Evolutionary conservation across 768 basidiomycete genomes (phyloP), one percentile per base, ranked within the genome.

Genomic region (Pisolithus microcarpus): DNA sequence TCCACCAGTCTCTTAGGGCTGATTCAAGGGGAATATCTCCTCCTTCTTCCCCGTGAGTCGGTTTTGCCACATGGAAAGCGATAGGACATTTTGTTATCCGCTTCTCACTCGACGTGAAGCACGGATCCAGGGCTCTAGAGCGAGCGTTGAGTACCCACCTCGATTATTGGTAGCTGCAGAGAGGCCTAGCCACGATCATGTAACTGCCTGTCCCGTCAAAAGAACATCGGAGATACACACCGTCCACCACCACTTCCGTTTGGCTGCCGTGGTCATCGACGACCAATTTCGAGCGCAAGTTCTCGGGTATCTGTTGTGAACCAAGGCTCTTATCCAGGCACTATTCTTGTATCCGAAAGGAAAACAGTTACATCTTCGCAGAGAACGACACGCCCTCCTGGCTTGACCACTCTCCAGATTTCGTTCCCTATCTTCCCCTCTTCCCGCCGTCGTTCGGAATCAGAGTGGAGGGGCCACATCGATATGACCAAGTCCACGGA

Each of bases 401-500:
- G 74, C 59, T 76, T 81, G 43, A 84, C 65, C 3, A 81, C 67
- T 10, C 81, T 67, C 45, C 71, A 60, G 0, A 70, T 65, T 52
- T 84, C 81, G 38, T 71, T 70, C 44, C 80, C 59, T 6, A 76
- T 56, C n/a, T 47, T 60, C 4, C 56, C 60, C 55, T 78, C 81
- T 2, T 71, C 74, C 13, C 1, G 21, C 15, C 5, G 43, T 11
- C 65, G 59, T 0, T 48, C 49, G 0, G 78, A 74, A 6, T 81
- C 56, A 2, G 79, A 60, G 56, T 81, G 79, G 58, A 81, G 61
- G 3, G 80, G 78, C 48, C 80, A 81, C 58, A 80, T 83, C 6
- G 79, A 80, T 6, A 81, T 54, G 15, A 84, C 65, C 51, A 77
- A 81, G 54, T 83, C 78, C 16, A 81, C 69, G 0, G 78, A 70